Evolutionary conservation across 2,329 filamentous ascomycete genomes (phyloP), one percentile per base, ranked within the genome.

Genomic region (Fusarium sp.): DNA sequence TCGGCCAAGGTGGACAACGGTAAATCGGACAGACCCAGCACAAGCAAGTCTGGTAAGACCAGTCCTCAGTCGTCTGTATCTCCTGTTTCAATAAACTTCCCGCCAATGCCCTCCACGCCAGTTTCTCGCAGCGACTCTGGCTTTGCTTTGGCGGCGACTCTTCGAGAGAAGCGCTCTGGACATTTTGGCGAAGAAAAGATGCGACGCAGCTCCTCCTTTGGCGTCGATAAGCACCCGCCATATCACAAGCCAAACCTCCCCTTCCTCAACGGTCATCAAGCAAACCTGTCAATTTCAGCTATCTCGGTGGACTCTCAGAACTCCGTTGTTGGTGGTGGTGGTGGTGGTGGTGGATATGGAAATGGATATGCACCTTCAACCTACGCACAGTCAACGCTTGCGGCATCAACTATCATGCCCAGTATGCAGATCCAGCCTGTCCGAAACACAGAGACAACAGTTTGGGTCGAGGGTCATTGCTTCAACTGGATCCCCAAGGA

Each of bases 181-280:
- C 94, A 98, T 80, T 97, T 98, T 75, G 81, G 82, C n/a, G 93
- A 96, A 78, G 90, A 92, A 71, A 85, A 88, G 73, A 93, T 93
- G n/a, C 90, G 95, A 67, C 90, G 96, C 74, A 98, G 95, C 84
- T 97, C 95, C n/a, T 97, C 95, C 2, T 97, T 97, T 82, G 94
- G 92, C 35, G 87, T 95, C 79, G 94, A 94, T 75, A 91, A 91
- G 80, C 88, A 91, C 74, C 88, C 87, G 42, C 90, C 91, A 2
- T 83, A 92, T 25, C 89, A 93, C 74, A 88, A 92, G 46, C 92
- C 93, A 9, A 94, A 90, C 80, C 84, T 92, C 37, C 94, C 95
- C 9, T 95, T 96, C 83, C 86, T 94, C 19, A 90, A 89, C 74
- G 89, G 89, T 9, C 89, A 92, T 74, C 87, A 88, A 60, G 82